Conservation (phyloP, 441 rosid species). For the Euphorbia corollata region DNA sequence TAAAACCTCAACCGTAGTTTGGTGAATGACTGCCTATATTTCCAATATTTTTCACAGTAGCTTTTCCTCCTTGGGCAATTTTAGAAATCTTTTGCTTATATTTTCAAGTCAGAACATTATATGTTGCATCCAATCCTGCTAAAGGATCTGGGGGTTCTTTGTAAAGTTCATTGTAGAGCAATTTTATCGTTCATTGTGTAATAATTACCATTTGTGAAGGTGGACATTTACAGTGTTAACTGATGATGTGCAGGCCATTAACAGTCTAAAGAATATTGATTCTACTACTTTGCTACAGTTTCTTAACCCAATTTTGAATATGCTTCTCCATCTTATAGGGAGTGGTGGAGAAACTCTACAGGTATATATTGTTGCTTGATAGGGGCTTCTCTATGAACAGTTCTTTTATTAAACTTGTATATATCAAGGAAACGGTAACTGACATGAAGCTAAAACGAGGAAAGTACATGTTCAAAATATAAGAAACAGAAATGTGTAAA, state of each 20-base stretch:
- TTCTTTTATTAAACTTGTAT: background rate
- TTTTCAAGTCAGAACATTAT: background rate
- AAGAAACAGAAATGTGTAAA: background rate
- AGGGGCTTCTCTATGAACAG: slow-evolving; percentile 10
- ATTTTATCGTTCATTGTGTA: background rate
- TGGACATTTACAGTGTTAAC: slow-evolving; percentile 3
- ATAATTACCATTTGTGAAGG: background rate
- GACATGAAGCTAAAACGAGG: background rate
- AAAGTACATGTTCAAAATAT: background rate
- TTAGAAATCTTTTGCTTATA: background rate
- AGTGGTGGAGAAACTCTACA: slow-evolving; percentile 99
- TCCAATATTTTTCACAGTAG: background rate
- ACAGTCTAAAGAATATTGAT: slow-evolving; percentile 96
- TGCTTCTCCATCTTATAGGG: slow-evolving; percentile 99
- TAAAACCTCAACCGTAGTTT: background rate
- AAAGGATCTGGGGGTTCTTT: background rate
- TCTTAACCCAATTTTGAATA: slow-evolving; percentile 90
- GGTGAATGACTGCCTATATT: background rate
- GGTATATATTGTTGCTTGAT: slow-evolving; percentile 34
- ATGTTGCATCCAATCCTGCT: background rate
- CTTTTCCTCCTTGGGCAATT: background rate
- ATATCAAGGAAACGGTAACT: no score
- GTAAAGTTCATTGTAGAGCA: no score
- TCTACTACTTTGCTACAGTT: slow-evolving; percentile 98
- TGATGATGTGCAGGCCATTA: slow-evolving; percentile 68